Percentiles rank a stretch among this genome's conserved stretches.
Conservation (phyloP, 495 filamentous ascomycete genomes). For the Xylaria grammica region DNA sequence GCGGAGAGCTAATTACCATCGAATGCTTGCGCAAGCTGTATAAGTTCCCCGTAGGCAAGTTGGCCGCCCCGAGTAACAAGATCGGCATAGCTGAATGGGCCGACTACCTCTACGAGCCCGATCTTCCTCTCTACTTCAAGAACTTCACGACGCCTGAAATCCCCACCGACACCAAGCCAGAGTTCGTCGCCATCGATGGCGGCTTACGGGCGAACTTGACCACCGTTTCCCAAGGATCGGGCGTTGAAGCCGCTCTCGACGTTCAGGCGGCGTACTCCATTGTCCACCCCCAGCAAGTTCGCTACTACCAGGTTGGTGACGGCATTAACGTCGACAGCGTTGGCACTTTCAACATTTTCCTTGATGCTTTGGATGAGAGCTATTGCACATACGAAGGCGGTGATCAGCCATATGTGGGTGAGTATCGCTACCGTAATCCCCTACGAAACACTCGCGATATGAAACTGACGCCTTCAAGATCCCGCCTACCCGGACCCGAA, state of each 20-base stretch:
- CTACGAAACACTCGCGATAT: background rate
- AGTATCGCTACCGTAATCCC: background rate
- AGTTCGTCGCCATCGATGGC: slow-evolving; percentile 31
- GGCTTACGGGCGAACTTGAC: slow-evolving; percentile 39
- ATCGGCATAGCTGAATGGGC: slow-evolving; percentile 60
- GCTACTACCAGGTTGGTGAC: slow-evolving; percentile 61
- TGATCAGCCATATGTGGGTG: slow-evolving; percentile 45
- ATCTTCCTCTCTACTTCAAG: slow-evolving; percentile 61
- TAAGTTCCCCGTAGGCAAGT: slow-evolving; percentile 48
- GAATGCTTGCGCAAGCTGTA: slow-evolving; percentile 63
- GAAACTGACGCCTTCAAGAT: slow-evolving; percentile 27
- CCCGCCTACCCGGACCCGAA: slow-evolving; percentile 46
- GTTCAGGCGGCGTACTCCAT: slow-evolving; percentile 58
- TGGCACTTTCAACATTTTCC: slow-evolving; percentile 55
- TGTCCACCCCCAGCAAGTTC: slow-evolving; percentile 59
- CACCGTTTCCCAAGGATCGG: slow-evolving; percentile 20
- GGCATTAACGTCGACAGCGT: slow-evolving; percentile 46
- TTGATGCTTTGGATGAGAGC: slow-evolving; percentile 48
- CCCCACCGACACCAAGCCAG: slow-evolving; percentile 18
- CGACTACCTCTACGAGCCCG: slow-evolving; percentile 54
- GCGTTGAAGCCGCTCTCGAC: slow-evolving; percentile 58
- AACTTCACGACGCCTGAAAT: slow-evolving; percentile 43
- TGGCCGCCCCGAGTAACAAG: slow-evolving; percentile 46
- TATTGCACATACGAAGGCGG: slow-evolving; percentile 55
- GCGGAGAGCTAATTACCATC: slow-evolving; percentile 55